Evolutionary conservation across 345 rosid genomes (phyloP).

Genomic region (Salix caprea): DNA sequence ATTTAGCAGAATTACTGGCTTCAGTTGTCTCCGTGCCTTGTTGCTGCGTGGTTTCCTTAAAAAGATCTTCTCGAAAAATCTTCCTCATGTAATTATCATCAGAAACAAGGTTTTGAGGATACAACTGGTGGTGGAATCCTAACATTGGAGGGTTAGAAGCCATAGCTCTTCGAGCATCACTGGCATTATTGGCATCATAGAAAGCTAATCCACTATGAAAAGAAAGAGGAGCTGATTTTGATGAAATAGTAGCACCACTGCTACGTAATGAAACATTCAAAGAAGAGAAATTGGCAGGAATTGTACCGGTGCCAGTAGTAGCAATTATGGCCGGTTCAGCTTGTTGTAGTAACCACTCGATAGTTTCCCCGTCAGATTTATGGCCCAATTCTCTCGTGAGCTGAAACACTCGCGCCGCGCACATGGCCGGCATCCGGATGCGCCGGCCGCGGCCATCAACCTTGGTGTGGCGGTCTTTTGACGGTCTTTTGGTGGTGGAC

Average conservation of each 20-base stretch:
- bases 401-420: constrained; percentile 83
- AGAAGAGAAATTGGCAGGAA: constrained; percentile 80
- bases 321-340: constrained; percentile 78
- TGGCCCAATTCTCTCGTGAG: constrained; percentile 70
- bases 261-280: constrained; percentile 67
- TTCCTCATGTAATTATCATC: constrained; percentile 39
- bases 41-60: constrained; percentile 42
- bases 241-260: constrained; percentile 51
- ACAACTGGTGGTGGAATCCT: constrained; percentile 58
- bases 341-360: constrained; percentile 79
- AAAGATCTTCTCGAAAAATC: constrained; percentile 60
- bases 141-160: constrained; percentile 36
- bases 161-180: constrained; percentile 24
- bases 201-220: constrained; percentile 54
- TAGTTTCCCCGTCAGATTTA: constrained; percentile 81
- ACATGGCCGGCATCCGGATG: constrained; percentile 81
- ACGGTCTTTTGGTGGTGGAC: constrained; percentile 45
- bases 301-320: constrained; percentile 76
- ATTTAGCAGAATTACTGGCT: constrained; percentile 20
- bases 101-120: constrained; percentile 31
- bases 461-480: constrained; percentile 79
- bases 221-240: constrained; percentile 51
- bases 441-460: constrained; percentile 86
- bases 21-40: constrained; percentile 12
- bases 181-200: constrained; percentile 23